phyloP scores from a whole-genome alignment of 345 rosid species.

The Salix caprea region DNA sequence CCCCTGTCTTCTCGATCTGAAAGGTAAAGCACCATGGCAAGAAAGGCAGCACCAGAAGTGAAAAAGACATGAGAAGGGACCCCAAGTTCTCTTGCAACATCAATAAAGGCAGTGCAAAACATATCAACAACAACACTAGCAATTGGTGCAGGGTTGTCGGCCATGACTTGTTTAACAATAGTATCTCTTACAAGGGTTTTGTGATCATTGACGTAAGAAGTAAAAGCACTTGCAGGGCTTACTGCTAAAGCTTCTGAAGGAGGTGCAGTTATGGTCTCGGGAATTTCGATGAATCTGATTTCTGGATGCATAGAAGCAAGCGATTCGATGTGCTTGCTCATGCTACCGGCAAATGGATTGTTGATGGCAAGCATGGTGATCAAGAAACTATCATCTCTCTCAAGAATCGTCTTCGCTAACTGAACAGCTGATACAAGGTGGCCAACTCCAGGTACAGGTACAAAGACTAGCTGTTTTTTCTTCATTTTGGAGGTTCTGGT shows the following conservation, averaged over 20 bases:
- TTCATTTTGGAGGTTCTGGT: background rate
- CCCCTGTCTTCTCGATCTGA: background rate
- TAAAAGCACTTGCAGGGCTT: background rate
- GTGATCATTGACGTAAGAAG: background rate
- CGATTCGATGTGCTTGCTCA: background rate
- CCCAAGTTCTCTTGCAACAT: slow-evolving; percentile 41
- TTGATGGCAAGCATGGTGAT: slow-evolving; percentile 1
- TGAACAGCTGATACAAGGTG: slow-evolving; percentile 10
- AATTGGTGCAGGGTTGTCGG: slow-evolving; percentile 19
- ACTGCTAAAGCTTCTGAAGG: background rate
- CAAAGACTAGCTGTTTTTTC: background rate
- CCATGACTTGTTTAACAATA: background rate
- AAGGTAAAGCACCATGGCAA: slow-evolving; percentile 19
- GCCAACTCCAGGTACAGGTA: slow-evolving; percentile 14
- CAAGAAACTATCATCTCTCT: background rate
- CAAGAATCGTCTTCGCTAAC: background rate
- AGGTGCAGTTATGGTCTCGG: background rate
- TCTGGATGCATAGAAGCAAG: background rate
- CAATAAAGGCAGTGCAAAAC: slow-evolving; percentile 47
- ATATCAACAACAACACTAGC: slow-evolving; percentile 52
- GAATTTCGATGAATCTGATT: background rate
- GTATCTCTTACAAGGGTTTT: background rate
- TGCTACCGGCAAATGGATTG: background rate
- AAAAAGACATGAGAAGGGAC: slow-evolving; percentile 48
- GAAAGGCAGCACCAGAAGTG: slow-evolving; percentile 40